Evolutionary conservation across 176 grass and related monocot genomes (phyloP).

Genomic region (Carex parvula): DNA sequence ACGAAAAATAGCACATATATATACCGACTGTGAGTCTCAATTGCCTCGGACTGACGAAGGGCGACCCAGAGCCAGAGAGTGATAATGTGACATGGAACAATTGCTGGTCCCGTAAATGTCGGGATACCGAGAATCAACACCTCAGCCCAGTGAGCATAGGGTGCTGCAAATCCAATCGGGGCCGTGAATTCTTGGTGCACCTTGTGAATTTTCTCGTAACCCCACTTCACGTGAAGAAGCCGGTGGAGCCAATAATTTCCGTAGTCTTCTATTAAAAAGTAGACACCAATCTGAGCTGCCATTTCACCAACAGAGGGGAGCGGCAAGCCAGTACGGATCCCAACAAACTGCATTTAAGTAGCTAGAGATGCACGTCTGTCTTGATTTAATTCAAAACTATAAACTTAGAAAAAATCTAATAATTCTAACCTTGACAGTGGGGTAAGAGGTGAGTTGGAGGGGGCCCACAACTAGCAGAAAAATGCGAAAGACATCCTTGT

Average conservation of each 20-base stretch:
- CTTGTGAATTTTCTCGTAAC: slow-evolving; percentile 67
- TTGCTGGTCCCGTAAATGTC: slow-evolving; percentile 55
- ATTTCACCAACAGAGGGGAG: slow-evolving; percentile 73
- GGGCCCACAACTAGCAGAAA: slow-evolving; percentile 74
- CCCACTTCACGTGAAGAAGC: slow-evolving; percentile 71
- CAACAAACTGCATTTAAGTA: slow-evolving; percentile 49
- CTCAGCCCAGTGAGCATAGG: slow-evolving; percentile 86
- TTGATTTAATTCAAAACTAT: background rate
- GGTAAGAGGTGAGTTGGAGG: slow-evolving; percentile 69
- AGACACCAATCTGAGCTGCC: slow-evolving; percentile 54
- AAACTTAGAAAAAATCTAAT: background rate
- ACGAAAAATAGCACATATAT: too few relatives aligned
- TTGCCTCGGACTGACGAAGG: slow-evolving; percentile 78
- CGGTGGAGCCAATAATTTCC: slow-evolving; percentile 86
- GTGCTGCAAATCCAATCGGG: slow-evolving; percentile 75
- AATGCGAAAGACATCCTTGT: slow-evolving; percentile 56
- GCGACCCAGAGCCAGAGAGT: slow-evolving; percentile 82
- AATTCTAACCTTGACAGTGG: slow-evolving; percentile 59
- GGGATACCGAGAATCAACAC: slow-evolving; percentile 74
- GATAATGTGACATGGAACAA: slow-evolving; percentile 78
- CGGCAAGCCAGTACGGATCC: slow-evolving; percentile 58
- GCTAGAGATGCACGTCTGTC: background rate
- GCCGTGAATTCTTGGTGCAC: slow-evolving; percentile 90
- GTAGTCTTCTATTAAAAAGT: slow-evolving; percentile 93
- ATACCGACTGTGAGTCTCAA: slow-evolving; percentile 87